Evolutionary conservation across 345 rosid genomes (phyloP).

Genomic region (Isatis tinctoria): DNA sequence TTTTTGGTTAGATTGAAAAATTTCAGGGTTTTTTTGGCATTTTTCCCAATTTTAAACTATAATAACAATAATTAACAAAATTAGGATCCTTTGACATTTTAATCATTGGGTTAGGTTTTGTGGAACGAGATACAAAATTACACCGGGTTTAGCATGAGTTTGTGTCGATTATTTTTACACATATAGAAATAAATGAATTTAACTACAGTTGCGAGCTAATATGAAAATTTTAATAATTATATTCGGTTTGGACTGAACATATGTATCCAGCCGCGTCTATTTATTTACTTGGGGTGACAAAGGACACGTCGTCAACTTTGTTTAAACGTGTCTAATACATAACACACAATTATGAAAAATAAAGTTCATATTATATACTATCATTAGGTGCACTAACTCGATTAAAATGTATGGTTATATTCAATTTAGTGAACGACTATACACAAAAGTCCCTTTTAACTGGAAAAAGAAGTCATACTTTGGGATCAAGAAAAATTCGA

Average conservation of each 20-base stretch:
- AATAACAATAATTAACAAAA: neutral
- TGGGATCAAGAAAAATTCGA: neutral
- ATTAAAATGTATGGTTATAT: neutral
- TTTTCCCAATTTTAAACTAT: neutral
- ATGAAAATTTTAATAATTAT: neutral
- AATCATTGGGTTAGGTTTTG: neutral
- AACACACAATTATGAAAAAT: neutral
- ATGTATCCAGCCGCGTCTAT: neutral
- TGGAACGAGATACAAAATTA: neutral
- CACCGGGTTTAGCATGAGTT: neutral
- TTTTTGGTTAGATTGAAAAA: too few relatives aligned
- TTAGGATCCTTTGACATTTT: neutral
- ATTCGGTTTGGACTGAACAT: neutral
- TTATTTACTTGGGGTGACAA: neutral
- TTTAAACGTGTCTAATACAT: neutral
- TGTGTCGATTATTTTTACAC: neutral
- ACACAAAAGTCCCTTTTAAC: neutral
- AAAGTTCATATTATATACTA: neutral
- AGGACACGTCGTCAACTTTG: neutral
- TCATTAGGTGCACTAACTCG: slow-evolving; percentile 16
- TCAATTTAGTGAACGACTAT: neutral
- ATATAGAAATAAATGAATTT: neutral
- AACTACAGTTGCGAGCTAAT: neutral
- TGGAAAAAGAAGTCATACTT: neutral
- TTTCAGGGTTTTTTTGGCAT: too few relatives aligned